Evolutionary conservation across 2,329 filamentous ascomycete genomes (phyloP).

Genomic region (Aspergillus udagawae): DNA sequence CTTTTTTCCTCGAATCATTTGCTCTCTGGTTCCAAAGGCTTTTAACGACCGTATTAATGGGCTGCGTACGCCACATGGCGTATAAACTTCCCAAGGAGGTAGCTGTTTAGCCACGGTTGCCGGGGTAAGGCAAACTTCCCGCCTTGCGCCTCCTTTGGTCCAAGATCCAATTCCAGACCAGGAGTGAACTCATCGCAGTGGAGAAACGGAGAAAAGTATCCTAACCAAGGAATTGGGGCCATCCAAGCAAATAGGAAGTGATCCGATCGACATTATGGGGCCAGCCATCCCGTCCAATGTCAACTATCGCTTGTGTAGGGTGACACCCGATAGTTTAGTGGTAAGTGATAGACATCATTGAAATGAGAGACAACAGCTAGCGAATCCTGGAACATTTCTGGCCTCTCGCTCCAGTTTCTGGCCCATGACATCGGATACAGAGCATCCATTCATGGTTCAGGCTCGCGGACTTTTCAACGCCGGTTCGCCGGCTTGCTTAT

Average conservation of each 20-base stretch:
- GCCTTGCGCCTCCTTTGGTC: slow-evolving; percentile 20
- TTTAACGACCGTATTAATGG: too few species aligned
- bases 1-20: too few species aligned
- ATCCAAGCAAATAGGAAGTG: neutral
- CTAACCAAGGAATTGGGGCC: neutral
- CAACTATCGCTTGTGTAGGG: neutral
- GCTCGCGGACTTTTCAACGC: neutral
- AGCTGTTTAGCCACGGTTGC: slow-evolving; percentile 1
- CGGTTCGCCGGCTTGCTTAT: neutral
- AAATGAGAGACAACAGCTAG: too few species aligned
- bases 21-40: too few species aligned
- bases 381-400: neutral
- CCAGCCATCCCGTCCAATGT: neutral
- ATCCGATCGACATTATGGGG: neutral
- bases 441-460: neutral
- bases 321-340: neutral
- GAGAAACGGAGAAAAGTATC: neutral
- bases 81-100: too few species aligned
- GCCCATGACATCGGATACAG: neutral
- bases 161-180: neutral
- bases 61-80: too few species aligned
- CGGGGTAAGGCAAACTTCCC: slow-evolving; percentile 12
- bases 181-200: slow-evolving; percentile 10
- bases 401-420: neutral
- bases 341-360: too few species aligned